phyloP scores from a whole-genome alignment of 2,329 filamentous ascomycete species.

The Seiridium unicorne region DNA sequence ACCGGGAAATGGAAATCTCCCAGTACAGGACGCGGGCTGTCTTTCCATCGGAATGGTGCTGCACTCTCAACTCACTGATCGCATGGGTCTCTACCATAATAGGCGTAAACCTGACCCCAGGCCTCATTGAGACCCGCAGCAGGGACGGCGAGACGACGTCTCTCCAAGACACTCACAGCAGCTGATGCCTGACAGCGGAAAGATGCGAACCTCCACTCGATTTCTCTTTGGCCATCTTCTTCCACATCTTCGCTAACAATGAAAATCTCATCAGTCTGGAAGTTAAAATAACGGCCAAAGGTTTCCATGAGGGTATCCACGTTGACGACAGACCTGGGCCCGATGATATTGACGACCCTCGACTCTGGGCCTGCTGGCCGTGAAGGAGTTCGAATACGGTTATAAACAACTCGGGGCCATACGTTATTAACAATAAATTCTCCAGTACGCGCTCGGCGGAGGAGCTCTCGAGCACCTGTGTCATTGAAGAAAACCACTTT shows the following conservation, averaged over 20 bases:
- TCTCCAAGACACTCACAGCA: neutral
- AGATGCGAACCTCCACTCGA: conserved; percentile 55
- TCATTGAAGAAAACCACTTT: conserved; percentile 47
- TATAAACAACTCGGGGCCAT: conserved; percentile 39
- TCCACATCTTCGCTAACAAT: conserved; percentile 23
- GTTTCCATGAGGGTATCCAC: conserved; percentile 32
- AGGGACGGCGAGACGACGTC: neutral
- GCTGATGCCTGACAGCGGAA: conserved; percentile 52
- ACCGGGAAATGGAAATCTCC: too few relatives aligned
- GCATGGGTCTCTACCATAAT: too few relatives aligned
- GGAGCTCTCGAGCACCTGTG: conserved; percentile 45
- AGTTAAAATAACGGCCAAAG: conserved; percentile 42
- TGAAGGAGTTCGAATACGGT: conserved; percentile 44
- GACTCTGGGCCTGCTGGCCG: conserved; percentile 27
- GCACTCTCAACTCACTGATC: too few relatives aligned
- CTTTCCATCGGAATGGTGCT: too few relatives aligned
- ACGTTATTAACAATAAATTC: conserved; percentile 38
- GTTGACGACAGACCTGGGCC: conserved; percentile 43
- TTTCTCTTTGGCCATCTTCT: conserved; percentile 18
- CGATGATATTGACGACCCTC: conserved; percentile 50
- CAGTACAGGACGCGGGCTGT: too few relatives aligned
- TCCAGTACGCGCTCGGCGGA: conserved; percentile 39
- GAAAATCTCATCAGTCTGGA: conserved; percentile 44
- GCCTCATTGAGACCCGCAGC: too few relatives aligned
- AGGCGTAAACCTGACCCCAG: neutral